Conservation (phyloP, 2,329 filamentous ascomycete species). For the Truncatella angustata region DNA sequence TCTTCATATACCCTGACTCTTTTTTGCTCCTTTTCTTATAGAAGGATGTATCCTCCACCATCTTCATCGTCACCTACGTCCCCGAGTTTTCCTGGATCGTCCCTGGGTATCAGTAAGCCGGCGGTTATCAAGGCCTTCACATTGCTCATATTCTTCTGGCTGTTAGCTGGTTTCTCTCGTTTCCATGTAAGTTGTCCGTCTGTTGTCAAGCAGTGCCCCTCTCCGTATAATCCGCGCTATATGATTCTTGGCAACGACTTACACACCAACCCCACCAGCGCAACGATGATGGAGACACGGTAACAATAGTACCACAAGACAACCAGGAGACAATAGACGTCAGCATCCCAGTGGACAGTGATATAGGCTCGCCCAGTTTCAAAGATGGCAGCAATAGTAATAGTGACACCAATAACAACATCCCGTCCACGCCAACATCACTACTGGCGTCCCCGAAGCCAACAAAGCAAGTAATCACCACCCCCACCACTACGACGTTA, state of each 20-base stretch:
- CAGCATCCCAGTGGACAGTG: neutral
- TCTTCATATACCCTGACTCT: too few relatives aligned
- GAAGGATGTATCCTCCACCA: neutral
- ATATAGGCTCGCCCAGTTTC: neutral
- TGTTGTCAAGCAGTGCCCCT: too few relatives aligned
- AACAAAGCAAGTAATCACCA: neutral
- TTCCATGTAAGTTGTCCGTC: constrained; percentile 3
- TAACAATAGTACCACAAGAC: neutral
- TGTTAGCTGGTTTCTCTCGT: neutral
- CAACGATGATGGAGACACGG: neutral
- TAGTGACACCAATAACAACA: neutral
- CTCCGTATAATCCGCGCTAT: too few relatives aligned
- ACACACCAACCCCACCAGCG: neutral
- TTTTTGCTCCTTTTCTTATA: too few relatives aligned
- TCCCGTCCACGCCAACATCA: neutral
- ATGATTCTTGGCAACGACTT: too few relatives aligned
- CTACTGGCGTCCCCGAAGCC: neutral
- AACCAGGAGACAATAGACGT: neutral
- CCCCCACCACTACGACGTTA: neutral
- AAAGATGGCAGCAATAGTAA: neutral
- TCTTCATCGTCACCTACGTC: neutral
- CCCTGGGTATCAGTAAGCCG: neutral
- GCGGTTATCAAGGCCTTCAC: neutral
- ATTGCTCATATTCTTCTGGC: neutral
- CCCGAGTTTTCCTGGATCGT: neutral